Evolutionary conservation across 495 filamentous ascomycete species (phyloP).

Genomic region (Beverwykella pulmonaria): DNA sequence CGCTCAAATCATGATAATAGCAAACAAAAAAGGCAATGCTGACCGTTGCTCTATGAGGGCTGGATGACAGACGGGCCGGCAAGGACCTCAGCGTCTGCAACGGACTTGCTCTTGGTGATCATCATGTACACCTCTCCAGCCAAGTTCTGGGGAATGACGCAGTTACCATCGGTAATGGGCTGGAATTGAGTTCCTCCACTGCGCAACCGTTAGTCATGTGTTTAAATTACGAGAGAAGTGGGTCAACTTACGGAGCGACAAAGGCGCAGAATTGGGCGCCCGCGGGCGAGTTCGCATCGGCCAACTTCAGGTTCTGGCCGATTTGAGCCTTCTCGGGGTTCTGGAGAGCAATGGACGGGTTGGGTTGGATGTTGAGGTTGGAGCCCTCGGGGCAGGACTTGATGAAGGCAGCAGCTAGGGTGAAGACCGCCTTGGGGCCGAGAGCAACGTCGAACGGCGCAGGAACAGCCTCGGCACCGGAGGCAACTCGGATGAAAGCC

Average conservation of each 20-base stretch:
- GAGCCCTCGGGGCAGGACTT: slow-evolving; percentile 58
- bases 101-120: slow-evolving; percentile 35
- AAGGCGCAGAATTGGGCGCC: slow-evolving; percentile 59
- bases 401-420: slow-evolving; percentile 67
- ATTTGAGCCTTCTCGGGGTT: slow-evolving; percentile 50
- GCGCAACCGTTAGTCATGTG: slow-evolving; percentile 10
- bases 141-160: slow-evolving; percentile 35
- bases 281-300: slow-evolving; percentile 50
- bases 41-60: slow-evolving; percentile 25
- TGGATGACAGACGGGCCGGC: slow-evolving; percentile 37
- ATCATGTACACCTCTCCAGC: slow-evolving; percentile 39
- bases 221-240: neutral
- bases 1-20: slow-evolving; percentile 15
- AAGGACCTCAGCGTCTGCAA: slow-evolving; percentile 34
- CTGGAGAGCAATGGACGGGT: slow-evolving; percentile 59
- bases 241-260: slow-evolving; percentile 44
- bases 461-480: slow-evolving; percentile 54
- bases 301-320: slow-evolving; percentile 50
- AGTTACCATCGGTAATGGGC: slow-evolving; percentile 25
- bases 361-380: slow-evolving; percentile 59
- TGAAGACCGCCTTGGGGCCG: slow-evolving; percentile 61
- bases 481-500: slow-evolving; percentile 59
- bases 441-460: slow-evolving; percentile 64
- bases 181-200: slow-evolving; percentile 33
- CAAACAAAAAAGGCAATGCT: slow-evolving; percentile 7